Evolutionary conservation across 441 rosid genomes (phyloP).

Genomic region (Populus hybrid): DNA sequence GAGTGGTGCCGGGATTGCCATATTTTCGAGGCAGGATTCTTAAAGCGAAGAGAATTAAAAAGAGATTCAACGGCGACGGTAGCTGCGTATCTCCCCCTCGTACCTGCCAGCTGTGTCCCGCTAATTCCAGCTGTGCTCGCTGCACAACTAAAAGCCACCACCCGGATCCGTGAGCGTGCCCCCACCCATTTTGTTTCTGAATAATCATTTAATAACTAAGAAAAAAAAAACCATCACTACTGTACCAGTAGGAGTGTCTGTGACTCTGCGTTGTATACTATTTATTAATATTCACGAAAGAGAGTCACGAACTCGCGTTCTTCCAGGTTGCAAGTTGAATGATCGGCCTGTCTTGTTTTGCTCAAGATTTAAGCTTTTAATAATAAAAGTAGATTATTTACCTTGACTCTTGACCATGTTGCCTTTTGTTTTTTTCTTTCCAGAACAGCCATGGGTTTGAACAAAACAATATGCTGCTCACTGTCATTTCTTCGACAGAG

Average conservation of each 20-base stretch:
- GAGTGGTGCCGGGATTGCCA: not conserved
- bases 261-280: not conserved
- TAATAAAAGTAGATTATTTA: not conserved
- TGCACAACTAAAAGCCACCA: not conserved
- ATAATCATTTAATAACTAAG: too few species aligned
- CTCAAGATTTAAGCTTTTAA: not conserved
- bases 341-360: not conserved
- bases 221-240: not conserved
- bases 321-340: not conserved
- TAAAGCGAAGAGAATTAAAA: not conserved
- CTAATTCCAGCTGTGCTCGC: slow-evolving; percentile 48
- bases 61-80: slow-evolving; percentile 44
- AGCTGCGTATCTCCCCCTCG: slow-evolving; percentile 34
- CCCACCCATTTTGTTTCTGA: not conserved
- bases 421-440: not conserved
- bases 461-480: too few species aligned
- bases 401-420: not conserved
- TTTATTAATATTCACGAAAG: not conserved
- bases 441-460: not conserved
- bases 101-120: slow-evolving; percentile 56
- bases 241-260: not conserved
- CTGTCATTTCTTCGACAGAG: too few species aligned
- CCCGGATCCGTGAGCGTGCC: not conserved
- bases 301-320: not conserved
- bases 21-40: not conserved